Percentiles rank a stretch among this genome's conserved stretches.
phyloP scores from a whole-genome alignment of 768 basidiomycete species.

The Kwoniella mangroviensis region DNA sequence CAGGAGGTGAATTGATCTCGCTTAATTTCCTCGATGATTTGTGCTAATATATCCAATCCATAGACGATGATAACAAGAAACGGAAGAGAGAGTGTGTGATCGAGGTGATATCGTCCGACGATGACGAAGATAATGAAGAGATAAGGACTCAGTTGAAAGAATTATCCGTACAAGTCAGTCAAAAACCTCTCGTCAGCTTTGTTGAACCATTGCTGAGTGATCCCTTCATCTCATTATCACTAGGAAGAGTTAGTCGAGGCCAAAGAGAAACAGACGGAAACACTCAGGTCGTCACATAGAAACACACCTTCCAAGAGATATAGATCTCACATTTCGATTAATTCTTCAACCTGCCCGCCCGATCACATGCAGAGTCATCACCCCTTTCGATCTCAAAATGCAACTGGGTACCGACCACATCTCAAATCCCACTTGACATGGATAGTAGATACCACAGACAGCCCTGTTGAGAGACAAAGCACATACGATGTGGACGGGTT shows the following conservation, averaged over 20 bases:
- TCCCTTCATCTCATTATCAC: too few species aligned
- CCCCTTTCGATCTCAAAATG: too few species aligned
- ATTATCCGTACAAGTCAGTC: constrained; percentile 1
- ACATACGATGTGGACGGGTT: background rate
- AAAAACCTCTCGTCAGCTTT: background rate
- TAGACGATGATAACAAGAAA: background rate
- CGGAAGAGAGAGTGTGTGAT: background rate
- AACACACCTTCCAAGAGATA: background rate
- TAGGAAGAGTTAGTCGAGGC: background rate
- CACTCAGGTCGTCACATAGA: background rate
- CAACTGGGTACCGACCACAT: background rate
- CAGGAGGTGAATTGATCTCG: too few species aligned
- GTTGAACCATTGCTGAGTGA: too few species aligned
- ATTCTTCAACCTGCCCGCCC: background rate
- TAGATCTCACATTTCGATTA: background rate
- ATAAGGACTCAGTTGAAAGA: background rate
- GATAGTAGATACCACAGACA: background rate
- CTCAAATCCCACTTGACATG: background rate
- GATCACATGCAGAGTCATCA: background rate
- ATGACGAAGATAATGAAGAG: constrained; percentile 1
- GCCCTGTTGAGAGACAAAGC: background rate
- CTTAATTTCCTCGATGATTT: too few species aligned
- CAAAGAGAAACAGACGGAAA: background rate
- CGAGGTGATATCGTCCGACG: background rate
- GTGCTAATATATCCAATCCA: too few species aligned